These are phyloP conservation scores for Mucor piriformis DNA, from an alignment of 371 early-diverging fungal genomes.

Conservation along the genomic window DNA sequence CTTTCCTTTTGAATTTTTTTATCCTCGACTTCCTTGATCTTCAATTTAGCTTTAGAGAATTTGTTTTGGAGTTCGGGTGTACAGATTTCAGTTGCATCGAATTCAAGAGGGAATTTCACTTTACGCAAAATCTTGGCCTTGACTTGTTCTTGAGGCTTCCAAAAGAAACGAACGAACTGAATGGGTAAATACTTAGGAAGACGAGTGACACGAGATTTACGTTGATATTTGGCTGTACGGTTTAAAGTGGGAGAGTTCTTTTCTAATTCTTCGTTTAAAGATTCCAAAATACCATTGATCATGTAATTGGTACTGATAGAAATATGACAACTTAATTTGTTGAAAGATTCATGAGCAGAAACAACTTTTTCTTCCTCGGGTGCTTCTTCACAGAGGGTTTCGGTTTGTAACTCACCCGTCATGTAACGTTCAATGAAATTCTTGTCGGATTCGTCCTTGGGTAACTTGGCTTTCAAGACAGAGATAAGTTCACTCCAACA, in stretches of 20 bases:
- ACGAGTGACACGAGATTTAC: constrained; percentile 75
- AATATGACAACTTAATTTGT: constrained; percentile 88
- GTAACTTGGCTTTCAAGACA: constrained; percentile 68
- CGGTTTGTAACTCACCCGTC: constrained; percentile 72
- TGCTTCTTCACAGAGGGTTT: constrained; percentile 77
- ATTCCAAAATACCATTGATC: constrained; percentile 63
- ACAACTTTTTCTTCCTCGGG: constrained; percentile 73
- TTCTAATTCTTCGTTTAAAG: constrained; percentile 81
- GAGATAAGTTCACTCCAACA: constrained; percentile 86
- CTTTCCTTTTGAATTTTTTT: constrained; percentile 69
- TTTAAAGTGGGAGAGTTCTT: constrained; percentile 86
- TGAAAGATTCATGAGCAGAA: constrained; percentile 65
- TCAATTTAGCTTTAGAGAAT: constrained; percentile 71
- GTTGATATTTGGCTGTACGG: constrained; percentile 79
- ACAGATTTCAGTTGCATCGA: constrained; percentile 86
- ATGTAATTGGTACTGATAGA: constrained; percentile 74
- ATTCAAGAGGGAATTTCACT: constrained; percentile 92
- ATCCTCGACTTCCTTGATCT: constrained; percentile 78
- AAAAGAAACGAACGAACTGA: constrained; percentile 94
- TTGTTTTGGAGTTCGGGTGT: constrained; percentile 84
- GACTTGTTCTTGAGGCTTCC: constrained; percentile 86
- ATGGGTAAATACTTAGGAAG: constrained; percentile 90
- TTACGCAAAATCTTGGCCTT: constrained; percentile 90
- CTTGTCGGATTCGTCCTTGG: constrained; percentile 51
- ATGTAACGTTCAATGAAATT: constrained; percentile 86